Evolutionary conservation across 1,139 yeast species (phyloP).

Genomic region (Yamadazyma friedrichii): DNA sequence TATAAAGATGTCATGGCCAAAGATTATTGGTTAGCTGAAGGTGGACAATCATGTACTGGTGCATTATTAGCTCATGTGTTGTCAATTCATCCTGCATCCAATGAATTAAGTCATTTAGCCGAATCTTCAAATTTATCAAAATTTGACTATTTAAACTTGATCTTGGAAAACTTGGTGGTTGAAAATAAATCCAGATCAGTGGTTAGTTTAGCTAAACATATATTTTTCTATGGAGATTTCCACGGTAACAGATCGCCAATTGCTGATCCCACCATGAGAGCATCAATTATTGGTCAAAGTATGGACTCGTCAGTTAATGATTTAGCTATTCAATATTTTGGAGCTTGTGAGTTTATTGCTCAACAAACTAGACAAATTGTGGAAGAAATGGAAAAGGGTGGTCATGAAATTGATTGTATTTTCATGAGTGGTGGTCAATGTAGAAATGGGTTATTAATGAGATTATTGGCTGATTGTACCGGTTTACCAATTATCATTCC

Average conservation of each 20-base stretch:
- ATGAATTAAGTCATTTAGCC: conserved; percentile 62
- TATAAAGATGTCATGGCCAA: conserved; percentile 89
- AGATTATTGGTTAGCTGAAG: conserved; percentile 95
- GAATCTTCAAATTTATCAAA: conserved; percentile 67
- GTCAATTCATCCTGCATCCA: conserved; percentile 83
- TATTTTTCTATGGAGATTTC: conserved; percentile 92
- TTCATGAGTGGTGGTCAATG: conserved; percentile 98
- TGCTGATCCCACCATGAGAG: conserved; percentile 92
- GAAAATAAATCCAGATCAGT: conserved; percentile 63
- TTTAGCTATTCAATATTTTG: conserved; percentile 81
- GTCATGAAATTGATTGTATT: conserved; percentile 72
- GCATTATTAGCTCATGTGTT: conserved; percentile 90
- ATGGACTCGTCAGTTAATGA: conserved; percentile 87
- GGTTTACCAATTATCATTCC: conserved; percentile 93
- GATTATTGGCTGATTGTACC: conserved; percentile 88
- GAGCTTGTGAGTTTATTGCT: conserved; percentile 95
- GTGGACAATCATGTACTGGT: conserved; percentile 97
- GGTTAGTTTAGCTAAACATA: conserved; percentile 75
- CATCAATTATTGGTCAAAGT: conserved; percentile 88
- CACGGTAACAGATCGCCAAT: conserved; percentile 97
- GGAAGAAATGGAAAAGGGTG: conserved; percentile 75
- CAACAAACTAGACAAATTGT: conserved; percentile 96
- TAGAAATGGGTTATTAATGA: conserved; percentile 83
- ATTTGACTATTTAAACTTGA: conserved; percentile 78
- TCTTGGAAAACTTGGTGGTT: conserved; percentile 64